Conservation (phyloP, 78 protist genomes). For the Protostelium mycophagum region DNA sequence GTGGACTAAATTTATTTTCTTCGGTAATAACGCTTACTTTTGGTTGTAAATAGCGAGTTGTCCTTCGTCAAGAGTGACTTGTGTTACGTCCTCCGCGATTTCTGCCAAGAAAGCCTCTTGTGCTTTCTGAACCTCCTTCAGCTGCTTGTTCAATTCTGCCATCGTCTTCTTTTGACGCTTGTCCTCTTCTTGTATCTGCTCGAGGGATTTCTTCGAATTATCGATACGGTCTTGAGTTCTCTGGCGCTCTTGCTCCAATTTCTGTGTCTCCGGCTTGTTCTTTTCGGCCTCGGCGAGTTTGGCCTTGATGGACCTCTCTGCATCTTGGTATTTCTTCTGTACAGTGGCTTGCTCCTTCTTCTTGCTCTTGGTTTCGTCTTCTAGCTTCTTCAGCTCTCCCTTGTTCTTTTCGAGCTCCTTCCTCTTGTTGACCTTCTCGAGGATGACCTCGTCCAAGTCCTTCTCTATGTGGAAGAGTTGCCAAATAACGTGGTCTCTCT, state of each 20-base stretch:
- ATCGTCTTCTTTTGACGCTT: constrained; percentile 2
- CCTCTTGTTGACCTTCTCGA: neutral
- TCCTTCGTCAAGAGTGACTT: neutral
- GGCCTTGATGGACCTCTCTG: neutral
- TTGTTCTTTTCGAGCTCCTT: neutral
- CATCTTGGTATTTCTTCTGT: constrained; percentile 11
- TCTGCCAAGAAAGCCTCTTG: neutral
- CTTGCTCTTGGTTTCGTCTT: neutral
- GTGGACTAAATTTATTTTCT: neutral
- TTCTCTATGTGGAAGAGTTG: constrained; percentile 49
- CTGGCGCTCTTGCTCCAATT: constrained; percentile 22
- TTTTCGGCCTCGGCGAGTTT: neutral
- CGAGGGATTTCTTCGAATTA: constrained; percentile 5
- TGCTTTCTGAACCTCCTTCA: constrained; percentile 18
- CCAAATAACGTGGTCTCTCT: constrained; percentile 23
- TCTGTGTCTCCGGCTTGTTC: constrained; percentile 5
- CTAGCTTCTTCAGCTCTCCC: constrained; percentile 10
- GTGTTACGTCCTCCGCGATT: neutral
- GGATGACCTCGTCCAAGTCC: neutral
- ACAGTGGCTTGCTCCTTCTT: constrained; percentile 16
- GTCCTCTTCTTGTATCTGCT: constrained; percentile 13
- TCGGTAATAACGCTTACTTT: neutral
- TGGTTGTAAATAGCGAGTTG: constrained; percentile 31
- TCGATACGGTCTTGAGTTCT: constrained; percentile 19
- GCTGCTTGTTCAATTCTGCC: constrained; percentile 14